Evolutionary conservation across 2,329 filamentous ascomycete species (phyloP).

Genomic region (Alternaria triticimaculans): DNA sequence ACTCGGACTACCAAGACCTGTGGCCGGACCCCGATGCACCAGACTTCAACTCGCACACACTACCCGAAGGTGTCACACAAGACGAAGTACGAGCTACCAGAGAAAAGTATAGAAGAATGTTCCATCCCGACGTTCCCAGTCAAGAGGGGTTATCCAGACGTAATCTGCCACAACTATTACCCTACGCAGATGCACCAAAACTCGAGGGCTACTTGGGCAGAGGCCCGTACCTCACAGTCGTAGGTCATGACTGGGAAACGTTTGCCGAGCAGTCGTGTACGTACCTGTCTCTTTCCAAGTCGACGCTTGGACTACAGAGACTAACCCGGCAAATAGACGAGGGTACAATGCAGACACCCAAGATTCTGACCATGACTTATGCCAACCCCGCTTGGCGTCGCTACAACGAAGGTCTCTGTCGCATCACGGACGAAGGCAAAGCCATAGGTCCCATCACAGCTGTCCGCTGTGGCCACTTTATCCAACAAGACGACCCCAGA

Average conservation of each 20-base stretch:
- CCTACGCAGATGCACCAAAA: slow-evolving; percentile 51
- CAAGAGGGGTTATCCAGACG: slow-evolving; percentile 59
- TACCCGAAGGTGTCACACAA: slow-evolving; percentile 51
- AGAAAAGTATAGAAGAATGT: slow-evolving; percentile 49
- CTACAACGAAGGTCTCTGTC: slow-evolving; percentile 61
- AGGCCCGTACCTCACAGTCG: slow-evolving; percentile 56
- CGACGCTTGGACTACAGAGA: slow-evolving; percentile 1
- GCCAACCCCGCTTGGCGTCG: slow-evolving; percentile 61
- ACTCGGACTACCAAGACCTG: slow-evolving; percentile 62
- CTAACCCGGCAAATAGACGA: slow-evolving; percentile 14
- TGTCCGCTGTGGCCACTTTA: slow-evolving; percentile 60
- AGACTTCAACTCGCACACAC: slow-evolving; percentile 51
- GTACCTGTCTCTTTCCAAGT: slow-evolving; percentile 7
- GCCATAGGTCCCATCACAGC: slow-evolving; percentile 57
- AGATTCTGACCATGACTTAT: slow-evolving; percentile 56
- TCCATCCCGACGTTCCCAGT: slow-evolving; percentile 60
- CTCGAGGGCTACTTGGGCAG: slow-evolving; percentile 48
- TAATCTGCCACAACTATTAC: slow-evolving; percentile 54
- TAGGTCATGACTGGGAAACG: slow-evolving; percentile 61
- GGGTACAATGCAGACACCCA: slow-evolving; percentile 41
- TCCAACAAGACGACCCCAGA: slow-evolving; percentile 61
- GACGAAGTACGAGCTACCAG: slow-evolving; percentile 47
- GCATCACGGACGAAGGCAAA: slow-evolving; percentile 51
- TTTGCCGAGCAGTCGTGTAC: slow-evolving; percentile 58
- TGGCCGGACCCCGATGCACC: slow-evolving; percentile 62